Conservation (phyloP, 176 grass and related monocot species). For the Themeda triandra region DNA sequence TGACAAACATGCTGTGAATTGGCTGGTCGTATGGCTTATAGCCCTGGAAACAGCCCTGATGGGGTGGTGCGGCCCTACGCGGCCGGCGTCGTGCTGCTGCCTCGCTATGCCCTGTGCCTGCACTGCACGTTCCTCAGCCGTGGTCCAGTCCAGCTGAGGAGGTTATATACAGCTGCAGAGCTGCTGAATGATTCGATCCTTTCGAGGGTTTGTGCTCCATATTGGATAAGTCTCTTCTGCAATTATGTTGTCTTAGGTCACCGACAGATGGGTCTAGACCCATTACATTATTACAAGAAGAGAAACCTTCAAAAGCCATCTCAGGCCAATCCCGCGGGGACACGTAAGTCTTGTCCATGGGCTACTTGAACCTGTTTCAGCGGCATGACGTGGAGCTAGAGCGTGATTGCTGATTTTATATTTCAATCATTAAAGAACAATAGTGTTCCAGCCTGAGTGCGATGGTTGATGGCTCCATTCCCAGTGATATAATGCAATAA, state of each 20-base stretch:
- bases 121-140: background rate
- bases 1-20: conserved; percentile 7
- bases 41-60: too few relatives aligned
- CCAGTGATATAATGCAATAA: background rate
- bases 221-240: too few relatives aligned
- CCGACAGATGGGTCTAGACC: too few relatives aligned
- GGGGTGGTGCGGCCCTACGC: conserved; percentile 1
- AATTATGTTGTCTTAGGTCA: too few relatives aligned
- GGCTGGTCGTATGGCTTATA: background rate
- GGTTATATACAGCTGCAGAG: too few relatives aligned
- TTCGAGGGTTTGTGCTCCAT: background rate
- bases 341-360: background rate
- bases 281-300: too few relatives aligned
- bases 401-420: too few relatives aligned
- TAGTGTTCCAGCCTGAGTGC: too few relatives aligned
- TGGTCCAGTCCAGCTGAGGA: background rate
- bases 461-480: background rate
- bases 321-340: background rate
- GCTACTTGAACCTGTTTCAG: background rate
- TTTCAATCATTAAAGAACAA: too few relatives aligned
- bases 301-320: too few relatives aligned
- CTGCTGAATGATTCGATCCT: background rate
- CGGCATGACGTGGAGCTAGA: background rate
- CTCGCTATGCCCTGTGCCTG: background rate
- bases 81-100: background rate